Evolutionary conservation across 2,329 filamentous ascomycete species (phyloP).

Genomic region (Penicillium psychrosexuale): DNA sequence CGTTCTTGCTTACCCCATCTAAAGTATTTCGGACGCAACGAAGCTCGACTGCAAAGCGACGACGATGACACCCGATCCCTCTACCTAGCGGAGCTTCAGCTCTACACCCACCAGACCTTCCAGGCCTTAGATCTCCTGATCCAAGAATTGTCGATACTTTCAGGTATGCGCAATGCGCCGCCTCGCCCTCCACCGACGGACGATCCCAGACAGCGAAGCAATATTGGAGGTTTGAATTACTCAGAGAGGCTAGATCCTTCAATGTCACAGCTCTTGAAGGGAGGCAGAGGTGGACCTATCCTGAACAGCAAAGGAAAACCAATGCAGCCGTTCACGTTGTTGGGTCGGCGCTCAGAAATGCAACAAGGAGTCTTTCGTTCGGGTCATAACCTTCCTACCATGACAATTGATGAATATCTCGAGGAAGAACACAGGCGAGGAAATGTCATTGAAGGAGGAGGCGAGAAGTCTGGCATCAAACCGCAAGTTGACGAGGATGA

Average conservation of each 20-base stretch:
- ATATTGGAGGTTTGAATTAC: slow-evolving; percentile 55
- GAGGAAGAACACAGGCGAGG: slow-evolving; percentile 83
- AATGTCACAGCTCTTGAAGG: slow-evolving; percentile 49
- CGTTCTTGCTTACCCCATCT: slow-evolving; percentile 33
- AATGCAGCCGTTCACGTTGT: slow-evolving; percentile 82
- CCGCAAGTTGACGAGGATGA: slow-evolving; percentile 86
- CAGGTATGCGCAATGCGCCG: slow-evolving; percentile 59
- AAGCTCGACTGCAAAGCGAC: slow-evolving; percentile 64
- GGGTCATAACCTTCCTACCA: slow-evolving; percentile 91
- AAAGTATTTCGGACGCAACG: slow-evolving; percentile 59
- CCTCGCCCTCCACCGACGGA: slow-evolving; percentile 33
- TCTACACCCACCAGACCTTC: slow-evolving; percentile 75
- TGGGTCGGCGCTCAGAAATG: slow-evolving; percentile 72
- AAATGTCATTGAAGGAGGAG: slow-evolving; percentile 79
- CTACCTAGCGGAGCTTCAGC: slow-evolving; percentile 70
- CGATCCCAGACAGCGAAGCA: slow-evolving; percentile 46
- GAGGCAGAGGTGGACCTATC: slow-evolving; percentile 63
- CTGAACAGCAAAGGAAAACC: slow-evolving; percentile 78
- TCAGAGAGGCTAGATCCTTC: slow-evolving; percentile 72
- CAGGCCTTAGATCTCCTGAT: slow-evolving; percentile 83
- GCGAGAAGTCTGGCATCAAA: slow-evolving; percentile 65
- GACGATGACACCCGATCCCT: slow-evolving; percentile 79
- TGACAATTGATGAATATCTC: slow-evolving; percentile 96
- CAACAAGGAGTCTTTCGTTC: slow-evolving; percentile 79
- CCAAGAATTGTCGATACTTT: slow-evolving; percentile 78